phyloP scores from a whole-genome alignment of 768 basidiomycete genomes.

The Rhodosporidiobolus sp. region DNA sequence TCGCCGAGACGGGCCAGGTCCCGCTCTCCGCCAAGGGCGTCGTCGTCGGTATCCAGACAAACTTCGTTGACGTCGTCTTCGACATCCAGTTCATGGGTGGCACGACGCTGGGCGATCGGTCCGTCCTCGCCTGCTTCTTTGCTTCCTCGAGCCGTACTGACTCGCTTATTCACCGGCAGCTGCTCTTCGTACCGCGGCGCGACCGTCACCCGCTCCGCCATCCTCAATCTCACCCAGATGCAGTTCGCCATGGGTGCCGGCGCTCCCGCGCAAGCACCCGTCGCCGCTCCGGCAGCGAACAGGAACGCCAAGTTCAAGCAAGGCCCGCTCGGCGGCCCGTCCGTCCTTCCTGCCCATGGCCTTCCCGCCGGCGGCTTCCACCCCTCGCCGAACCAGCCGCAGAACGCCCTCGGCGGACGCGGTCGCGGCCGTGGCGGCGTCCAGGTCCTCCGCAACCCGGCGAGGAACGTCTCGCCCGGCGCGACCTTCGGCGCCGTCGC shows the following conservation, averaged over 20 bases:
- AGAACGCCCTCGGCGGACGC: background rate
- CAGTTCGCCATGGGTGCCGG: slow-evolving; percentile 65
- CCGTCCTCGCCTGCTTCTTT: slow-evolving; percentile 40
- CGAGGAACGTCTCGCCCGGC: slow-evolving; percentile 10
- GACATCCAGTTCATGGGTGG: slow-evolving; percentile 95
- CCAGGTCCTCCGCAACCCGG: slow-evolving; percentile 21
- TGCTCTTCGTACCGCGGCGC: slow-evolving; percentile 91
- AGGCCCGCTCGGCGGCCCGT: slow-evolving; percentile 27
- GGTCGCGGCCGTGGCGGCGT: slow-evolving; percentile 32
- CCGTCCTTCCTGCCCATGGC: slow-evolving; percentile 31
- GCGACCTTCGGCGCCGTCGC: slow-evolving; percentile 34
- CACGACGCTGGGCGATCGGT: slow-evolving; percentile 78
- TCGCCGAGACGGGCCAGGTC: slow-evolving; percentile 88
- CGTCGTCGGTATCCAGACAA: slow-evolving; percentile 80
- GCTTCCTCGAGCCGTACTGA: slow-evolving; percentile 8
- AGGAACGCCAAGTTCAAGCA: slow-evolving; percentile 26
- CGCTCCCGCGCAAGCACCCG: slow-evolving; percentile 1
- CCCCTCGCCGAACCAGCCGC: background rate
- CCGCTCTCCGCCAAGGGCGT: slow-evolving; percentile 89
- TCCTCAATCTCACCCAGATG: slow-evolving; percentile 78
- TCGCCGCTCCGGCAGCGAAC: slow-evolving; percentile 1
- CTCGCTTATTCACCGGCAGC: slow-evolving; percentile 50
- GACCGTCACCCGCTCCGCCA: slow-evolving; percentile 78
- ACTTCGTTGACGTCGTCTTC: slow-evolving; percentile 92
- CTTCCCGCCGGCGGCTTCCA: slow-evolving; percentile 40